Evolutionary conservation across 495 filamentous ascomycete species (phyloP), one percentile per base, ranked within the genome.

Genomic region (Pyronema omphalodes): DNA sequence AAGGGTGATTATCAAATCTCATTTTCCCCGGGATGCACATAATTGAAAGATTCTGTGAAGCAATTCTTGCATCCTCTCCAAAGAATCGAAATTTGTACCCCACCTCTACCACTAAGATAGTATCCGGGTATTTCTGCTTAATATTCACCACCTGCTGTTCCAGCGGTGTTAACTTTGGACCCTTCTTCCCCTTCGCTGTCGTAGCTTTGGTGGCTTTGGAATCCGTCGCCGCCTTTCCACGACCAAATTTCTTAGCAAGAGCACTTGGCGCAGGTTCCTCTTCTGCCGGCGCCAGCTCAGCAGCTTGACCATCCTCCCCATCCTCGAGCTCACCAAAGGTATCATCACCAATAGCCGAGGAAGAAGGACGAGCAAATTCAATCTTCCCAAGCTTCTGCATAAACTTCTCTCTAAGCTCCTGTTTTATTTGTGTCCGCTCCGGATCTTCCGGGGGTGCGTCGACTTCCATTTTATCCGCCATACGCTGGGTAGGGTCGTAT

Each of bases 51-150:
- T 89, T 87, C 64, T 91, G 94, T 6, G 88, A 83, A 12, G 91
- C 93, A 53, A 79, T 76, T 53, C 87, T 76, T 6, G 91, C 91
- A 71, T 99, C 91, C 62, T 95, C 89, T n/a, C 93, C 91, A 61
- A 93, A 94, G 71, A 99, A 94, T 41, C 81, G 77, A 71, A 91
- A 99, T 66, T 99, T 99, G 66, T 99, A 99, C 29, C 91, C 91
- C 5, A 99, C 91, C 62, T 99, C 88, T 15, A 95, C 78, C 3
- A 94, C 78, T 39, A 99, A 68, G 7, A 96, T 54, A 0, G 88
- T 89, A 60, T 94, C 88, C 72, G 87, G 81, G 65, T 96, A 76
- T 57, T 88, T 85, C 52, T 79, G 74, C 70, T 98, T 98, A 60
- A 98, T 93, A 15, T 94, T 86, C 11, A 98, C 73, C 37, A 93